Percentiles rank a stretch among this genome's conserved stretches.
These are phyloP conservation scores for Alternaria brassicae DNA, from an alignment of 2,329 filamentous ascomycete species.

Conservation along the genomic window DNA sequence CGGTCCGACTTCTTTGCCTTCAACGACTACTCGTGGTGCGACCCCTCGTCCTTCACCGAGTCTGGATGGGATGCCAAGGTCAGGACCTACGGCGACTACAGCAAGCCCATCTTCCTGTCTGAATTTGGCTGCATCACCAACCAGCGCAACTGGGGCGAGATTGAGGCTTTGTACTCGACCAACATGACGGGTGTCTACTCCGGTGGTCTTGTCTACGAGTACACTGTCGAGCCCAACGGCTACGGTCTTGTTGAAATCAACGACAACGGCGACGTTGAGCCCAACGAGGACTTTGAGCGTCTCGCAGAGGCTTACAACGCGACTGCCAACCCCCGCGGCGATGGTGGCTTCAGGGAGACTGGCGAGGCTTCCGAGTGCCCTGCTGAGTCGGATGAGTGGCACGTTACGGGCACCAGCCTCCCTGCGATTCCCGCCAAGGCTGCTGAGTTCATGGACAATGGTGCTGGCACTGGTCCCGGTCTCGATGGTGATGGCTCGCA, in stretches of 20 bases:
- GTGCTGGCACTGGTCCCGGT: slow-evolving; percentile 64
- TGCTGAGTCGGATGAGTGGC: slow-evolving; percentile 60
- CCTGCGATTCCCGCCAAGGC: slow-evolving; percentile 65
- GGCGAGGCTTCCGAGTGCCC: slow-evolving; percentile 64
- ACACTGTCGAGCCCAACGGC: slow-evolving; percentile 69
- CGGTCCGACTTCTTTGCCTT: slow-evolving; percentile 89
- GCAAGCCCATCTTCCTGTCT: slow-evolving; percentile 75
- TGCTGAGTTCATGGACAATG: slow-evolving; percentile 62
- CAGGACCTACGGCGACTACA: slow-evolving; percentile 47
- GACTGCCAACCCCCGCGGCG: slow-evolving; percentile 60
- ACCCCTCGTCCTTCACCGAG: slow-evolving; percentile 65
- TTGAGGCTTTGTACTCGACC: slow-evolving; percentile 76
- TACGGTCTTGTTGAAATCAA: slow-evolving; percentile 79
- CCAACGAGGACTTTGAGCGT: slow-evolving; percentile 68
- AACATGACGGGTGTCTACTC: slow-evolving; percentile 93
- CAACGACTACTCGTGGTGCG: slow-evolving; percentile 83
- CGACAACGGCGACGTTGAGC: slow-evolving; percentile 59
- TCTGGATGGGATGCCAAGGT: slow-evolving; percentile 75
- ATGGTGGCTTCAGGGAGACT: slow-evolving; percentile 64
- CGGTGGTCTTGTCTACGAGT: slow-evolving; percentile 95
- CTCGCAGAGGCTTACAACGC: slow-evolving; percentile 60
- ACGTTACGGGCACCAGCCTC: slow-evolving; percentile 59
- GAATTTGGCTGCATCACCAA: slow-evolving; percentile 91
- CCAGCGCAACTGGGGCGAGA: slow-evolving; percentile 80
- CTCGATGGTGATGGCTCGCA: slow-evolving; percentile 58